Evolutionary conservation across 2,329 filamentous ascomycete genomes (phyloP).

Genomic region (Alternaria solani): DNA sequence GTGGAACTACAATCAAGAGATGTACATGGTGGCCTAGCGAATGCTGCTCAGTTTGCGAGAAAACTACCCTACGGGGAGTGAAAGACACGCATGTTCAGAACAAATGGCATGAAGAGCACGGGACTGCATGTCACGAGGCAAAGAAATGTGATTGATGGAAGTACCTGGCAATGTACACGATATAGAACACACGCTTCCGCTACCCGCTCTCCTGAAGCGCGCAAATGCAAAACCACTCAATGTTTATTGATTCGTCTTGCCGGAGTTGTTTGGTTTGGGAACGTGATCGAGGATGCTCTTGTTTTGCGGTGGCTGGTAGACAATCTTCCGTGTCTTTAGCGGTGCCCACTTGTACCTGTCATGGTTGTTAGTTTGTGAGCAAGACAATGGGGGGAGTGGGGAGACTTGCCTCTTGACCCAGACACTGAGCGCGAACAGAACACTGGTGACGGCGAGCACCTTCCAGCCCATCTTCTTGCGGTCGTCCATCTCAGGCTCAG

Average conservation of each 20-base stretch:
- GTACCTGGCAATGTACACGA: constrained; percentile 51
- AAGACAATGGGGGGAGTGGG: not conserved
- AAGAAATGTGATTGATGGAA: constrained; percentile 44
- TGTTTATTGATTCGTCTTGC: constrained; percentile 46
- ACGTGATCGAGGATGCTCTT: constrained; percentile 42
- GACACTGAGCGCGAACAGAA: constrained; percentile 85
- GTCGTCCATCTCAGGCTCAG: constrained; percentile 98
- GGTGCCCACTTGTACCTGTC: constrained; percentile 91
- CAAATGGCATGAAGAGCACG: not conserved
- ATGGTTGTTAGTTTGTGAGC: constrained; percentile 37
- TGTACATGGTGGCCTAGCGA: not conserved
- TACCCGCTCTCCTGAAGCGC: constrained; percentile 30
- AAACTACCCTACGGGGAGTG: not conserved
- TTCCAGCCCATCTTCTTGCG: constrained; percentile 99
- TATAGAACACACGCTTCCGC: constrained; percentile 48
- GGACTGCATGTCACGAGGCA: constrained; percentile 12
- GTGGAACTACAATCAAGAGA: constrained; percentile 55
- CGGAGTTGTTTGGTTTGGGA: constrained; percentile 40
- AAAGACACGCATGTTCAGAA: not conserved
- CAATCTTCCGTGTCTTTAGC: constrained; percentile 93
- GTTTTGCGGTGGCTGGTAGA: constrained; percentile 76
- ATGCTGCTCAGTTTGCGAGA: not conserved
- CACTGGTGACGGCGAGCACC: constrained; percentile 80
- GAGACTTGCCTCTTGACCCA: constrained; percentile 86
- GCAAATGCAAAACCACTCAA: constrained; percentile 28